A percentile compares a stretch with the other conserved stretches of the same genome.
These are phyloP conservation scores for Ophiocordyceps sinensis DNA, from an alignment of 2,329 filamentous ascomycete genomes.

Conservation along the genomic window DNA sequence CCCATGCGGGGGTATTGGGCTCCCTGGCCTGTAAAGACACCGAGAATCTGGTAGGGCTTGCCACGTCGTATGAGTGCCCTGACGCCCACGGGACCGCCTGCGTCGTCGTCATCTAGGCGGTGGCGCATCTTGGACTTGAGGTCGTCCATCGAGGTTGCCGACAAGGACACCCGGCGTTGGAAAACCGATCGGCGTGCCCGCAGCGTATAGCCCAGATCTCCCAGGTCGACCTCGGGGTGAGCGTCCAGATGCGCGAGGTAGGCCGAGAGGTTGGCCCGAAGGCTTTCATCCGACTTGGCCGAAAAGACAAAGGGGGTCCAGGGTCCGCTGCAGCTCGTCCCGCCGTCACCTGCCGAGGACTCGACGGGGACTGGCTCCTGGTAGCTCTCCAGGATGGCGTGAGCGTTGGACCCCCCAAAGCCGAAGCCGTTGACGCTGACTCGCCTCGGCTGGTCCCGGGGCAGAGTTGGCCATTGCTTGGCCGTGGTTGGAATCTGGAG, in stretches of 20 bases:
- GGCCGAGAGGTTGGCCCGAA: not conserved
- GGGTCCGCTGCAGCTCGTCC: not conserved
- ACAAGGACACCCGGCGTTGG: not conserved
- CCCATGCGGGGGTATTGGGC: too few species aligned
- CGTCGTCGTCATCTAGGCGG: too few species aligned
- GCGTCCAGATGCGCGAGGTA: not conserved
- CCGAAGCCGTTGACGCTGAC: conserved; percentile 22
- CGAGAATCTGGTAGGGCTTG: too few species aligned
- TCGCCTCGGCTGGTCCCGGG: conserved; percentile 2
- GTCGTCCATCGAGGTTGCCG: not conserved
- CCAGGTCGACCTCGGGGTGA: not conserved
- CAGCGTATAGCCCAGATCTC: not conserved
- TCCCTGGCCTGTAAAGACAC: too few species aligned
- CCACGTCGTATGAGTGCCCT: too few species aligned
- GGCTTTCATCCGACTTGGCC: not conserved
- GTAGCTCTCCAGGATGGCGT: conserved; percentile 21
- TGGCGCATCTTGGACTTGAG: too few species aligned
- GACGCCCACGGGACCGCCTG: too few species aligned
- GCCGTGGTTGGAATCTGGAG: conserved; percentile 8
- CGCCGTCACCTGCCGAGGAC: not conserved
- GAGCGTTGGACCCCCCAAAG: conserved; percentile 29
- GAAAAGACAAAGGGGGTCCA: conserved; percentile 3
- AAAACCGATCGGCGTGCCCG: not conserved
- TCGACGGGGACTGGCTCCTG: not conserved
- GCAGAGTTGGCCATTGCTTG: conserved; percentile 8